Base-by-base conservation (phyloP, 768 basidiomycete genomes). In the Cubamyces sp. region DNA sequence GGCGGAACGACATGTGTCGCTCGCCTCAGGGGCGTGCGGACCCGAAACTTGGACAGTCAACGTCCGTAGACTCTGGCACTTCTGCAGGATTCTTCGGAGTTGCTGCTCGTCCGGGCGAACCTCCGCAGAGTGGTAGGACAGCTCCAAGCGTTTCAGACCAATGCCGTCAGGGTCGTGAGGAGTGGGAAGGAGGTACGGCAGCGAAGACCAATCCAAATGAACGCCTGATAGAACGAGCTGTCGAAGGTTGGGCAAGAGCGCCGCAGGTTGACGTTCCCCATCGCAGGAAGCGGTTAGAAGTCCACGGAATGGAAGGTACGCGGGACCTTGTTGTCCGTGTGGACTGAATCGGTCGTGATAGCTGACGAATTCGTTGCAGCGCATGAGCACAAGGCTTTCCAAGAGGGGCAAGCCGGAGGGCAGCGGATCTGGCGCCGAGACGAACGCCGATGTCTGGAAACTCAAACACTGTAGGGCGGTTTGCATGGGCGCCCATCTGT, bases 401-500 rank as follows among this genome's bases (percentile, higher is more conserved):
- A 86, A 78, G 21, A 68, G 67, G 7, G 71, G 64, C 1, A 64
- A 43, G 34, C 43, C 51, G 19, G 21, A 18, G 21, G 62, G 63
- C 14, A 57, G 25, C 9, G 80, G 80, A 28, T 63, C 49, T 16
- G 71, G 66, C 34, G 70, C 64, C 8, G 79, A 78, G 15, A 65
- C 54, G 8, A 74, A 72, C 1, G 21, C 26, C 5, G 54, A 47
- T 12, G 39, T 39, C 42, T 57, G 56, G 39, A 51, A 37, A 63
- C 83, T 81, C 39, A 87, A 77, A 11, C 74, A 70, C 25, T 70
- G 66, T 18, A 88, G 75, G 12, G 82, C 84, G 50, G 76, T 69
- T 64, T 81, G 77, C 83, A 88, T 83, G 15, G 84, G 84, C n/a
- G 78, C 76, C 80, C 79, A 86, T 8, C 80, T 77, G 67, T 86